Evolutionary conservation across 371 early-diverging fungal species (phyloP).

Genomic region (Actinomortierella wolfii): DNA sequence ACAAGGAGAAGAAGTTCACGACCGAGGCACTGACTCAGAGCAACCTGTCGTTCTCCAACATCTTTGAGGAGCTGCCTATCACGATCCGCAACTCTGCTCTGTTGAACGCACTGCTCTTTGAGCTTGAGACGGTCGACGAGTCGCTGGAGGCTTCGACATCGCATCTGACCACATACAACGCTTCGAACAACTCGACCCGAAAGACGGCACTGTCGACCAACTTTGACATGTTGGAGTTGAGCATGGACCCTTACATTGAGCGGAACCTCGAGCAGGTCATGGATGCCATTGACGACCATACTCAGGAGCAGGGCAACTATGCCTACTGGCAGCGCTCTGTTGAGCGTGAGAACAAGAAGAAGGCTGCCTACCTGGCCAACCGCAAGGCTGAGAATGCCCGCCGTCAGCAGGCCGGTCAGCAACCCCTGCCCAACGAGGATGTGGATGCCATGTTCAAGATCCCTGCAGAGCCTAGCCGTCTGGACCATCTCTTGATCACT

Average conservation of each 20-base stretch:
- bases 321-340: constrained; percentile 92
- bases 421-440: constrained; percentile 68
- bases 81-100: constrained; percentile 84
- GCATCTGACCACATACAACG: constrained; percentile 43
- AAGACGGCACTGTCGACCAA: constrained; percentile 76
- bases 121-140: constrained; percentile 66
- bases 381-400: constrained; percentile 81
- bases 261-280: constrained; percentile 88
- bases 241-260: constrained; percentile 80
- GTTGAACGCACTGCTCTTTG: constrained; percentile 79
- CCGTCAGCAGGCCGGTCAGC: constrained; percentile 73
- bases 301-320: constrained; percentile 90
- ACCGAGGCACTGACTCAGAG: constrained; percentile 72
- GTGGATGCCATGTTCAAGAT: constrained; percentile 82
- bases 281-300: constrained; percentile 89
- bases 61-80: constrained; percentile 91
- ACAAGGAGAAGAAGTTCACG: constrained; percentile 86
- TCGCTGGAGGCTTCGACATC: constrained; percentile 38
- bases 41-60: constrained; percentile 81
- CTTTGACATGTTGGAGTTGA: constrained; percentile 83
- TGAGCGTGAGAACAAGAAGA: constrained; percentile 82
- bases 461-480: constrained; percentile 87
- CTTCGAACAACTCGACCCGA: constrained; percentile 11
- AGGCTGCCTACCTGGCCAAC: constrained; percentile 42
- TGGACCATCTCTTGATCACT: constrained; percentile 86